Evolutionary conservation across 306 rosid genomes (phyloP).

Genomic region (Begonia masoniana): DNA sequence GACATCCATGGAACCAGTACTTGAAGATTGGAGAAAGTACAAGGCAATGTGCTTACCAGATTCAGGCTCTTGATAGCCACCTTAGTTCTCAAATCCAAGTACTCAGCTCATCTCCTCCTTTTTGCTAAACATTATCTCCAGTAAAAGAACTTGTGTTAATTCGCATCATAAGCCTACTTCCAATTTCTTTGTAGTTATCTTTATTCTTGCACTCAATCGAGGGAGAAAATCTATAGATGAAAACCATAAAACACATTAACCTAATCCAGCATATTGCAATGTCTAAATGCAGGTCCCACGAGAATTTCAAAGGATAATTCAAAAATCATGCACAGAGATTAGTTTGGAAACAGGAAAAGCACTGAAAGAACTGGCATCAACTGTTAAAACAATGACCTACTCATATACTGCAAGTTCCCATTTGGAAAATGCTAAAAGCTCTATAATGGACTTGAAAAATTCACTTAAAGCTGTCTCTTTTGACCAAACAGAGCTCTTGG

Average conservation of each 20-base stretch:
- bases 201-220: too few relatives aligned
- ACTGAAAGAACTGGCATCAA: slow-evolving; percentile 32
- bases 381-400: slow-evolving; percentile 48
- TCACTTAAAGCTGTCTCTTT: slow-evolving; percentile 25
- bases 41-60: slow-evolving; percentile 62
- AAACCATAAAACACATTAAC: not conserved
- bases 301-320: slow-evolving; percentile 32
- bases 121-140: not conserved
- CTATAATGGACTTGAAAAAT: slow-evolving; percentile 41
- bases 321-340: slow-evolving; percentile 46
- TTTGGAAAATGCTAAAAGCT: slow-evolving; percentile 31
- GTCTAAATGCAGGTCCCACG: slow-evolving; percentile 15
- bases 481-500: slow-evolving; percentile 31
- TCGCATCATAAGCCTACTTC: not conserved
- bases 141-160: not conserved
- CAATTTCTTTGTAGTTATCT: not conserved
- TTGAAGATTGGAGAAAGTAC: slow-evolving; percentile 60
- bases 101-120: slow-evolving; percentile 8
- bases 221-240: too few relatives aligned
- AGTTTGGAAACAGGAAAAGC: slow-evolving; percentile 52
- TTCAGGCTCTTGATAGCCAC: slow-evolving; percentile 50
- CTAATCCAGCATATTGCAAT: not conserved
- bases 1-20: slow-evolving; percentile 87
- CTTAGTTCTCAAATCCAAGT: slow-evolving; percentile 38
- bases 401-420: slow-evolving; percentile 33